Percentiles rank a stretch among this genome's conserved stretches.
Evolutionary conservation across 2,329 filamentous ascomycete species (phyloP).

Genomic region (Clarireedia hainanense): DNA sequence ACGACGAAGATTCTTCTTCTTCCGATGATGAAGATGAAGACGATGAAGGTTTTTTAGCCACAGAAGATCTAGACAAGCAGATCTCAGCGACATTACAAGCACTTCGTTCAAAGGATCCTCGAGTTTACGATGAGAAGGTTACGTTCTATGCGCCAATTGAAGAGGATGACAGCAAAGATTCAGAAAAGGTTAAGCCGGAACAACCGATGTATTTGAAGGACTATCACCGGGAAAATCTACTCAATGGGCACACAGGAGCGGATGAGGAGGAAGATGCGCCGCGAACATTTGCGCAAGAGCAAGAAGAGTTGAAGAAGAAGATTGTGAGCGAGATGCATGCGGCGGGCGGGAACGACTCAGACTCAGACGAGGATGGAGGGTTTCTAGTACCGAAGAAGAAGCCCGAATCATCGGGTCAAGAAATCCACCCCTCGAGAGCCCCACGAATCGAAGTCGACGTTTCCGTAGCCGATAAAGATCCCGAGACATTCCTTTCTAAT

Average conservation of each 20-base stretch:
- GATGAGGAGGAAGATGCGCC: conserved; percentile 51
- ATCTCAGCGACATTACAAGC: conserved; percentile 82
- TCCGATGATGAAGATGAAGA: conserved; percentile 77
- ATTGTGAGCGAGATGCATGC: conserved; percentile 77
- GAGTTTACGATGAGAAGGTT: conserved; percentile 73
- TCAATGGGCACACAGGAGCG: conserved; percentile 59
- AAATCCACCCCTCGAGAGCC: conserved; percentile 50
- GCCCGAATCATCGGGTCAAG: conserved; percentile 32
- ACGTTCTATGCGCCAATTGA: conserved; percentile 70
- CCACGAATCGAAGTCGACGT: conserved; percentile 53
- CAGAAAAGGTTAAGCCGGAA: conserved; percentile 52
- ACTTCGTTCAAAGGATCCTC: conserved; percentile 83
- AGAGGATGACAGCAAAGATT: conserved; percentile 34
- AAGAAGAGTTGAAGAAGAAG: conserved; percentile 70
- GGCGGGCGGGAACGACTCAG: conserved; percentile 36
- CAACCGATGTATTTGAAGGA: conserved; percentile 82
- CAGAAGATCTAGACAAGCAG: conserved; percentile 75
- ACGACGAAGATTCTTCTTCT: conserved; percentile 54
- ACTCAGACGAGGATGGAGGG: conserved; percentile 44
- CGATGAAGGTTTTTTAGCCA: conserved; percentile 80
- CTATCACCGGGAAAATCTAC: conserved; percentile 86
- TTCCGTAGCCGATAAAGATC: conserved; percentile 74
- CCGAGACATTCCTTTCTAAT: conserved; percentile 88
- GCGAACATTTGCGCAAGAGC: conserved; percentile 76
- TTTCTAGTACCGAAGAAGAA: conserved; percentile 66